A percentile compares a stretch with the other conserved stretches of the same genome.
These are phyloP conservation scores for Chlorella ohadii DNA, from an alignment of 139 green algal species.

Conservation along the genomic window DNA sequence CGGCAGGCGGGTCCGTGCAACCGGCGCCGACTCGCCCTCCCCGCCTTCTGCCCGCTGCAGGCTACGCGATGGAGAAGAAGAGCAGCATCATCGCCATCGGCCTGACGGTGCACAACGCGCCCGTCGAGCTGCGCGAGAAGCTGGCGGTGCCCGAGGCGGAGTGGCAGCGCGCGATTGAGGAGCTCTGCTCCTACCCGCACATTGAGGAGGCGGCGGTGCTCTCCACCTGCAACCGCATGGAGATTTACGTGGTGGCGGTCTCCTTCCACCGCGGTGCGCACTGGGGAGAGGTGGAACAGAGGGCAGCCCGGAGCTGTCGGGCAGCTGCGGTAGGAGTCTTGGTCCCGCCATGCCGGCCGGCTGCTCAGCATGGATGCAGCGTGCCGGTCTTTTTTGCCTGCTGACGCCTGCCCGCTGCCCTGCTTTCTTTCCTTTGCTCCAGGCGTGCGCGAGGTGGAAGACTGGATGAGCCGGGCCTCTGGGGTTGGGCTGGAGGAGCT, in stretches of 20 bases:
- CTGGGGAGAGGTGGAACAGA: neutral
- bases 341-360: neutral
- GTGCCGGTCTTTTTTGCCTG: neutral
- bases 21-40: neutral
- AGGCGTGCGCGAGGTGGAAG: slow-evolving; percentile 95
- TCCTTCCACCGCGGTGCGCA: slow-evolving; percentile 84
- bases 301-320: neutral
- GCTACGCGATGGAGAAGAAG: slow-evolving; percentile 91
- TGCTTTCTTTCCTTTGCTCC: neutral
- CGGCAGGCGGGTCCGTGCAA: no score
- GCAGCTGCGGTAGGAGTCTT: neutral
- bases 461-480: slow-evolving; percentile 94
- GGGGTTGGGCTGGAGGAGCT: slow-evolving; percentile 95
- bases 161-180: slow-evolving; percentile 93
- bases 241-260: slow-evolving; percentile 97
- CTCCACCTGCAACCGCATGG: slow-evolving; percentile 99
- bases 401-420: neutral
- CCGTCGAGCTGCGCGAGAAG: slow-evolving; percentile 98
- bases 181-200: slow-evolving; percentile 94
- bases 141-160: slow-evolving; percentile 96
- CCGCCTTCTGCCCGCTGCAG: slow-evolving; percentile 55
- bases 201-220: slow-evolving; percentile 98
- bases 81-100: slow-evolving; percentile 96
- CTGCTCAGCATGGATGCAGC: neutral
- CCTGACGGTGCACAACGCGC: slow-evolving; percentile 95